Conservation (phyloP, 1,284 basidiomycete species). For the Boletus smithii region DNA sequence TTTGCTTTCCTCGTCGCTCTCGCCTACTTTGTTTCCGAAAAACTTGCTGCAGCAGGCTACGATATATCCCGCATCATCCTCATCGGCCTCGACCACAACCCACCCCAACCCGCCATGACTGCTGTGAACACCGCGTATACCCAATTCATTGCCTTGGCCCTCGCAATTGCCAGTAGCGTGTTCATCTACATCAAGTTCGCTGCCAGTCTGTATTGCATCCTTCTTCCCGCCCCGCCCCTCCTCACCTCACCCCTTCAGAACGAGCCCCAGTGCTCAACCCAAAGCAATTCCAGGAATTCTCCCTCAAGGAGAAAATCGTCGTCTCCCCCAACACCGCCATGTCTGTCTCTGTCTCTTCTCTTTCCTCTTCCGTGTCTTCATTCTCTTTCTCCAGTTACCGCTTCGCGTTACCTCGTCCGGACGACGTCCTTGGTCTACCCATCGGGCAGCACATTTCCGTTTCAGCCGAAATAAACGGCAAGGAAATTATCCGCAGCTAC, state of each 20-base stretch:
- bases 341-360: conserved; percentile 44
- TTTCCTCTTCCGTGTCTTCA: neutral
- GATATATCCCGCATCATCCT: conserved; percentile 59
- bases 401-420: conserved; percentile 73
- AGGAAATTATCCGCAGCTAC: conserved; percentile 88
- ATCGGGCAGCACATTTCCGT: conserved; percentile 96
- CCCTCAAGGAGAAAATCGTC: conserved; percentile 76
- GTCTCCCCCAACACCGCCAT: conserved; percentile 95
- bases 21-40: conserved; percentile 40
- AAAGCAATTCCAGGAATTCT: conserved; percentile 77
- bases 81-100: conserved; percentile 45
- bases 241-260: conserved; percentile 38
- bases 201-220: conserved; percentile 31
- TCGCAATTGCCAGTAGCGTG: conserved; percentile 36
- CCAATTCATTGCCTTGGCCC: conserved; percentile 38
- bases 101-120: conserved; percentile 20
- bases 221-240: conserved; percentile 31
- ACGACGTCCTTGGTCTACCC: conserved; percentile 86
- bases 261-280: conserved; percentile 70
- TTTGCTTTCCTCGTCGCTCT: conserved; percentile 46
- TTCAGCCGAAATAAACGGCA: conserved; percentile 87
- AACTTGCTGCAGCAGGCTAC: conserved; percentile 54
- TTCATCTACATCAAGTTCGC: conserved; percentile 47
- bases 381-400: conserved; percentile 66
- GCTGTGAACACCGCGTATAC: conserved; percentile 23